These are phyloP conservation scores for Yamadazyma phyllophila DNA, from an alignment of 805 yeast genomes.

Conservation along the genomic window DNA sequence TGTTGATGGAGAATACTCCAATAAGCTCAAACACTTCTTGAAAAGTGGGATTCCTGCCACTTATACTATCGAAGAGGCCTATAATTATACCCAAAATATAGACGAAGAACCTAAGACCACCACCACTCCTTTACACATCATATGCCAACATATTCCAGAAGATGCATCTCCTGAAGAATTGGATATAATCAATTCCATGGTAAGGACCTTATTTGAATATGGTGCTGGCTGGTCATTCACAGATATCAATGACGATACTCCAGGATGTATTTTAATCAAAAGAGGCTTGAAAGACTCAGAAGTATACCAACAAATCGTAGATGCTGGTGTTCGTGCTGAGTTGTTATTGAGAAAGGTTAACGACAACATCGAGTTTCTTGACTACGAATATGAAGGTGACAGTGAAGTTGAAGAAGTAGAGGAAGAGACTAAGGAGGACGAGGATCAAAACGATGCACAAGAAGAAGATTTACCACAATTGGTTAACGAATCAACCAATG, in stretches of 20 bases:
- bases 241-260: conserved; percentile 70
- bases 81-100: conserved; percentile 48
- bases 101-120: conserved; percentile 48
- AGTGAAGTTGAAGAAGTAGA: conserved; percentile 22
- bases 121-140: conserved; percentile 77
- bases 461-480: conserved; percentile 3
- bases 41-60: conserved; percentile 77
- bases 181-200: conserved; percentile 48
- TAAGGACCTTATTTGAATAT: conserved; percentile 65
- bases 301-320: conserved; percentile 55
- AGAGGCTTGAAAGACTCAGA: conserved; percentile 40
- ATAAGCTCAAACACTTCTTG: conserved; percentile 45
- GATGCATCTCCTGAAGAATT: conserved; percentile 44
- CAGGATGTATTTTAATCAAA: conserved; percentile 75
- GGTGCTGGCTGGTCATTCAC: conserved; percentile 93
- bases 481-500: conserved; percentile 11
- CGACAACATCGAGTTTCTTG: conserved; percentile 61
- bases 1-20: conserved; percentile 44
- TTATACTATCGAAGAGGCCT: conserved; percentile 75
- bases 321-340: conserved; percentile 91
- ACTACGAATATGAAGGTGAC: conserved; percentile 26
- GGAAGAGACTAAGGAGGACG: conserved; percentile 3
- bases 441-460: background rate
- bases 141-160: conserved; percentile 54
- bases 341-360: conserved; percentile 69